These are phyloP conservation scores for Novymonas esmeraldas DNA, from an alignment of 208 protist species.

Conservation along the genomic window DNA sequence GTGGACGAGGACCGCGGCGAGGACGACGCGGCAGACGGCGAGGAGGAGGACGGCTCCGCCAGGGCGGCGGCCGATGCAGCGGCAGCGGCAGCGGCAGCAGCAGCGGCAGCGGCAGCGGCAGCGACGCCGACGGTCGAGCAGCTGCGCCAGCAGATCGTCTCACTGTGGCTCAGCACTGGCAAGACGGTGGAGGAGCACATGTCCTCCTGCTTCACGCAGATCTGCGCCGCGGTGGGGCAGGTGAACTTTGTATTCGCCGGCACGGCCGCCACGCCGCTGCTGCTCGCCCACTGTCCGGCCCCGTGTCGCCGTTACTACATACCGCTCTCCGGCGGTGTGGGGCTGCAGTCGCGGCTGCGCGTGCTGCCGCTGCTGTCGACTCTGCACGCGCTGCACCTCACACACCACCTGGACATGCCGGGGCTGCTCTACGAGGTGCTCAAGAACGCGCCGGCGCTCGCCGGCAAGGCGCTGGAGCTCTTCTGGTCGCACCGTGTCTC, in stretches of 20 bases:
- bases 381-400: conserved; percentile 74
- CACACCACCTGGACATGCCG: conserved; percentile 65
- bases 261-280: conserved; percentile 52
- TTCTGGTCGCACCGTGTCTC: conserved; percentile 67
- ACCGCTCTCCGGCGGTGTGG: conserved; percentile 57
- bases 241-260: conserved; percentile 75
- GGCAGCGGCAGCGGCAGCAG: not conserved
- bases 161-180: conserved; percentile 43
- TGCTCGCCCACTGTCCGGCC: conserved; percentile 50
- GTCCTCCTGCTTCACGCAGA: conserved; percentile 48
- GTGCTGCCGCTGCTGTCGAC: conserved; percentile 74
- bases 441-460: conserved; percentile 77
- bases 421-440: conserved; percentile 82
- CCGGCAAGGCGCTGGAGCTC: conserved; percentile 65
- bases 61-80: not conserved
- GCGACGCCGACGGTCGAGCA: conserved; percentile 22
- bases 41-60: conserved; percentile 7
- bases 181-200: conserved; percentile 51
- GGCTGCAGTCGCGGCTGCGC: conserved; percentile 77
- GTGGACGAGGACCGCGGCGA: conserved; percentile 1
- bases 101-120: not conserved
- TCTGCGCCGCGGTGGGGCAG: conserved; percentile 73
- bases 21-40: conserved; percentile 2
- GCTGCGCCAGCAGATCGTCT: conserved; percentile 38
- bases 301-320: conserved; percentile 73